Base-by-base conservation (phyloP, 768 basidiomycete species). In the Asterophora lycoperdoides region DNA sequence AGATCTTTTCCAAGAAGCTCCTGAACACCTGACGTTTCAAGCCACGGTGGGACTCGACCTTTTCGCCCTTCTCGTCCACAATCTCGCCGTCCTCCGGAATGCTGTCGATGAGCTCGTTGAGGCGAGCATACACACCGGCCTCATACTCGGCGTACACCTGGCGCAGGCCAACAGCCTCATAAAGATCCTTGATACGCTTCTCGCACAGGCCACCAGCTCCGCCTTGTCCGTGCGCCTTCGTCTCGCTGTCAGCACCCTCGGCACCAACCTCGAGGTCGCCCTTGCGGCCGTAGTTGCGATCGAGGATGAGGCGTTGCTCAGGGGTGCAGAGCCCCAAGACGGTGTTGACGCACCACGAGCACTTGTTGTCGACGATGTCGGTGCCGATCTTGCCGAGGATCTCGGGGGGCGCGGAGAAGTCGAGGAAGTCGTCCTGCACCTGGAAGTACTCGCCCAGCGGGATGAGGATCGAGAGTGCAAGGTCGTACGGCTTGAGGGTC, bases 391-490 rank as follows among this genome's bases (percentile, higher is more conserved):
- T 98, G 40, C 95, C 95, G 44, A 97, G 87, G 58, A 87, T 78
- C 68, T 93, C 93, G 0, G 93, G 91, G 7, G 89, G 80, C 4
- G 86, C 93, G 15, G 88, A 84, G 64, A 82, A 96, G 68, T 99
- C 96, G 59, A 98, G 81, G 69, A 85, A 97, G 69, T 98, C 95
- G 64, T 98, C 95, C 68, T 99, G 95, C 51, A 95, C 78, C 69
- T 99, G 95, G 83, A 98, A 98, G 71, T 98, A 99, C 68, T 96
- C 93, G 41, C 95, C 95, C 48, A 98, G 78, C 4, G 90, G 90
- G 46, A 98, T 70, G 35, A 98, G 80, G 64, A 99, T 93, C 38
- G 80, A 77, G 32, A 80, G 72, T 0, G 94, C 87, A 55, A 81
- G 64, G 36, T 83, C 78, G 74, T 89, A 95, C 4, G 86, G 80